Conservation (phyloP, 257 asterid species). For the Solanum acaule region DNA sequence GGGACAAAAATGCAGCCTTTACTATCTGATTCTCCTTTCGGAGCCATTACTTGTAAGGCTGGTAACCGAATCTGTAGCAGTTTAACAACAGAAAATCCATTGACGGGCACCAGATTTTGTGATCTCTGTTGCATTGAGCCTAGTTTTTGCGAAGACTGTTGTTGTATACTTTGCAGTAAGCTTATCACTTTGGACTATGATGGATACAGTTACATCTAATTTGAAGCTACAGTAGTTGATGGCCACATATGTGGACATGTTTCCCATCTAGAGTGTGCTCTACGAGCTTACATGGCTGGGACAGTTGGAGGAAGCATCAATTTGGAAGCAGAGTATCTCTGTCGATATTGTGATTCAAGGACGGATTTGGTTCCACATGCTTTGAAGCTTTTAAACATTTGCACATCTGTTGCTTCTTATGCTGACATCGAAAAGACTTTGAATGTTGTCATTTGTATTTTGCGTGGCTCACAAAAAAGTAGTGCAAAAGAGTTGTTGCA, state of each 20-base stretch:
- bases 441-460: too few relatives aligned
- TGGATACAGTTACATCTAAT: slow-evolving; percentile 38
- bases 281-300: slow-evolving; percentile 75
- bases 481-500: too few relatives aligned
- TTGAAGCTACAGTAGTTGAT: slow-evolving; percentile 38
- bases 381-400: too few relatives aligned
- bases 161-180: slow-evolving; percentile 71
- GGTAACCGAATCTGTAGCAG: slow-evolving; percentile 51
- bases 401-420: too few relatives aligned
- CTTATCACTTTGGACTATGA: slow-evolving; percentile 17
- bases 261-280: slow-evolving; percentile 67
- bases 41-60: slow-evolving; percentile 39
- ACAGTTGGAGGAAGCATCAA: slow-evolving; percentile 70
- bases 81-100: slow-evolving; percentile 22
- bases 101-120: slow-evolving; percentile 35
- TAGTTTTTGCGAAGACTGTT: slow-evolving; percentile 66
- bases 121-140: slow-evolving; percentile 67
- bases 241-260: slow-evolving; percentile 58
- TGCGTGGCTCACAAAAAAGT: too few relatives aligned
- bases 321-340: too few relatives aligned
- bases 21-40: slow-evolving; percentile 5
- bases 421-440: too few relatives aligned
- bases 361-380: too few relatives aligned
- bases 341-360: too few relatives aligned
- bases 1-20: neutral